Evolutionary conservation across 228 moss, liverwort and hornwort genomes (phyloP), one percentile per base, ranked within the genome.

Genomic region (Sphagnum fallax): DNA sequence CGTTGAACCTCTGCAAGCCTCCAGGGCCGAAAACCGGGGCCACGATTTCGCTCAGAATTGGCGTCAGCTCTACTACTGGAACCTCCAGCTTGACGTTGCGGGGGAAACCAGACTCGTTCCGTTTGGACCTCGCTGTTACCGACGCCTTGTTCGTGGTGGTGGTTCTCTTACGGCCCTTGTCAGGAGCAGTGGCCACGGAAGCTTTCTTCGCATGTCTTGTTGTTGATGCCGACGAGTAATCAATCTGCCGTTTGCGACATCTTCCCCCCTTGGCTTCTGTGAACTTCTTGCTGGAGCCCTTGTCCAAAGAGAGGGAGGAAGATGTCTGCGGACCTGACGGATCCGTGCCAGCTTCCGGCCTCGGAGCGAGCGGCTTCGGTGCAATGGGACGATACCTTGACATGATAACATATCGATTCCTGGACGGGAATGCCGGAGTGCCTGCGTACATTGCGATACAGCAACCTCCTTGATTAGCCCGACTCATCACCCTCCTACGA

Each of bases 331-430:
- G 91, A 71, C 92, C 92, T 32, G 86, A 79, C 13, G 86, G 78
- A 69, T 84, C 86, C 67, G 84, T 83, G 49, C 91, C 84, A 32
- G 32, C 2, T 52, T 84, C 91, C 18, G 84, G 71, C 77, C 84
- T 95, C 61, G 83, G 75, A 68, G 74, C 72, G 8, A 51, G 50
- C 48, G 96, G 96, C 83, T 88, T 88, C 0, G 96, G 96, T 51
- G 89, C 91, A 78, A 96, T 96, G n/a, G 96, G 92, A 47, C 96
- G 81, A 73, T 87, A 96, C 69, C 92, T 88, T 52, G 92, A 88
- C 71, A 89, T 75, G 75, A 90, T 89, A 32, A 32, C 32, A 72
- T 87, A 81, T 75, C 89, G 83, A 13, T 85, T 90, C 81, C 83
- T 90, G 9, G 82, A 85, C 65, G 85, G 78, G 68, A 78, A 72